Percentiles rank a stretch among this genome's conserved stretches.
These are phyloP conservation scores for Rhodofomes roseus DNA, from an alignment of 1,284 basidiomycete genomes.

Conservation along the genomic window DNA sequence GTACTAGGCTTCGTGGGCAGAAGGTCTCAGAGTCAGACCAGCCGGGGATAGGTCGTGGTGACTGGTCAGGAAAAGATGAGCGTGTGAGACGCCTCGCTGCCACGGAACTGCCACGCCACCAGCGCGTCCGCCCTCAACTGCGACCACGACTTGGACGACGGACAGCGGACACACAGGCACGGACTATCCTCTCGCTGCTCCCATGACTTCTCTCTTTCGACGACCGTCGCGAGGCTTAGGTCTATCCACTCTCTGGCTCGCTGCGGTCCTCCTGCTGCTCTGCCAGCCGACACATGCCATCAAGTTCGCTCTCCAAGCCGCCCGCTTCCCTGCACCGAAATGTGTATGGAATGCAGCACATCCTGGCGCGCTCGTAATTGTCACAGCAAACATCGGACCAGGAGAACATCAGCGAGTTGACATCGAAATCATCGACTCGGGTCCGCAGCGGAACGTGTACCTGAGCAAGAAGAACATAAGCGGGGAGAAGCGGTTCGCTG, in stretches of 20 bases:
- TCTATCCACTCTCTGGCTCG: conserved; percentile 35
- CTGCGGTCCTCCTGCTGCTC: conserved; percentile 26
- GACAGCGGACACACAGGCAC: not conserved
- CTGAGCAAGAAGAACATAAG: conserved; percentile 86
- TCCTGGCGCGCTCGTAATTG: conserved; percentile 82
- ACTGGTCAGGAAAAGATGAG: not conserved
- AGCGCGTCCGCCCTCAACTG: not conserved
- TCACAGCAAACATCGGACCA: conserved; percentile 86
- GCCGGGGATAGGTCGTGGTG: too few species aligned
- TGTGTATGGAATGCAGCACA: conserved; percentile 96
- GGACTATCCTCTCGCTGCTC: not conserved
- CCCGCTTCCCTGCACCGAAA: conserved; percentile 67
- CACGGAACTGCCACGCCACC: not conserved
- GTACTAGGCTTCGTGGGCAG: too few species aligned
- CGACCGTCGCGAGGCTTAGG: conserved; percentile 10
- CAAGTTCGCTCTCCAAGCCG: conserved; percentile 78
- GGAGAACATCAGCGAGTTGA: conserved; percentile 80
- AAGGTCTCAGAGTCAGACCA: too few species aligned
- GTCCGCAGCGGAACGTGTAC: conserved; percentile 86
- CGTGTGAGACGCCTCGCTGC: not conserved
- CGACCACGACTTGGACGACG: not conserved
- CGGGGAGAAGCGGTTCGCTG: conserved; percentile 88
- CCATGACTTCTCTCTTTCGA: not conserved
- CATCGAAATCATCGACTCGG: conserved; percentile 92
- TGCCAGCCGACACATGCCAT: conserved; percentile 50